Conservation (phyloP, 2,329 filamentous ascomycete genomes). For the Phialocephala subalpina region DNA sequence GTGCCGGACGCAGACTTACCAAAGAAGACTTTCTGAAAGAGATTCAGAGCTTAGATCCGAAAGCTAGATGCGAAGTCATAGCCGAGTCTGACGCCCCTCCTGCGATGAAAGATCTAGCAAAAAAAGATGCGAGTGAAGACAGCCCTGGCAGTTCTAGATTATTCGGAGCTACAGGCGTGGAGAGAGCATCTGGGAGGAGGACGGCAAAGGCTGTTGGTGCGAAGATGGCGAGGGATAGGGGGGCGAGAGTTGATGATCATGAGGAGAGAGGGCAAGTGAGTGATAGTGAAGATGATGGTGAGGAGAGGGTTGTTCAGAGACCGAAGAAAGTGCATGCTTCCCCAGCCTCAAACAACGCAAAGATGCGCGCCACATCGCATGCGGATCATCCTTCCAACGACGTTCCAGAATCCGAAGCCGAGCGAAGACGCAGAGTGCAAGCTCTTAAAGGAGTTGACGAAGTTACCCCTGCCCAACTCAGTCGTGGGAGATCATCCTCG, state of each 20-base stretch:
- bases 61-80: slow-evolving; percentile 53
- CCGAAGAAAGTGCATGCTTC: slow-evolving; percentile 32
- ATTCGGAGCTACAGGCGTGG: slow-evolving; percentile 48
- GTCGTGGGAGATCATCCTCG: slow-evolving; percentile 13
- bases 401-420: slow-evolving; percentile 70
- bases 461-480: slow-evolving; percentile 34
- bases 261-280: slow-evolving; percentile 14
- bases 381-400: slow-evolving; percentile 29
- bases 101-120: slow-evolving; percentile 41
- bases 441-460: slow-evolving; percentile 55
- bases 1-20: slow-evolving; percentile 77
- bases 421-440: slow-evolving; percentile 70
- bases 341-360: slow-evolving; percentile 15
- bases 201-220: slow-evolving; percentile 31
- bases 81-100: slow-evolving; percentile 38
- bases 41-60: slow-evolving; percentile 75
- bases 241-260: slow-evolving; percentile 26
- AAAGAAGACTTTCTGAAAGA: slow-evolving; percentile 82
- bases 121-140: slow-evolving; percentile 39
- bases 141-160: slow-evolving; percentile 36
- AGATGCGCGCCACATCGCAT: background rate
- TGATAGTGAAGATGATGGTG: background rate
- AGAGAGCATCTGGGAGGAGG: slow-evolving; percentile 23
- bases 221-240: slow-evolving; percentile 32
- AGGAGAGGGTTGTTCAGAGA: slow-evolving; percentile 6